Conservation (phyloP, 2,329 filamentous ascomycete species). For the Aspergillus glaucus region DNA sequence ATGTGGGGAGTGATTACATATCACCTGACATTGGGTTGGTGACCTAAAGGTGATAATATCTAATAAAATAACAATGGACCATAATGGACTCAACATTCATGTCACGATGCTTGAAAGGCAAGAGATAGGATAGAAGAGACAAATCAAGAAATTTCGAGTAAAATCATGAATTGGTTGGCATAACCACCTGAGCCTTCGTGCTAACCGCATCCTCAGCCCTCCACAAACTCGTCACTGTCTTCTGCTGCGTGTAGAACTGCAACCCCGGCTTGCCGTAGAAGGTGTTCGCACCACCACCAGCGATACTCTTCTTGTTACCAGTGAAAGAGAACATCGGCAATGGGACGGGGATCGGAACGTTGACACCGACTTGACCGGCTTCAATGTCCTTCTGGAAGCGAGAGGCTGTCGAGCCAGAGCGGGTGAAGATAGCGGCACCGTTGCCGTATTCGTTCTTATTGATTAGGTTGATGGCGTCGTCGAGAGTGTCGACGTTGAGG, state of each 20-base stretch:
- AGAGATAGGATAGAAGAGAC: no score
- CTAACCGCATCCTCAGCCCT: conserved; percentile 74
- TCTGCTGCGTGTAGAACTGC: conserved; percentile 93
- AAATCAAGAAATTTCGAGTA: no score
- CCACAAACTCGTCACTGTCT: conserved; percentile 96
- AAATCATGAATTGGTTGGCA: conserved; percentile 51
- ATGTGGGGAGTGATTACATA: no score
- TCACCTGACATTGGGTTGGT: no score
- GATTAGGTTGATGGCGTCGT: conserved; percentile 58
- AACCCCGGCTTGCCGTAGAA: conserved; percentile 93
- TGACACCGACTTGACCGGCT: conserved; percentile 61
- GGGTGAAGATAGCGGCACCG: conserved; percentile 60
- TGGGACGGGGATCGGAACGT: conserved; percentile 59
- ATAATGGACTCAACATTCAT: no score
- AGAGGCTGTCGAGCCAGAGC: conserved; percentile 54
- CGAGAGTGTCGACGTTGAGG: conserved; percentile 53
- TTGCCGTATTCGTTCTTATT: conserved; percentile 64
- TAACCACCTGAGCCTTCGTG: conserved; percentile 78
- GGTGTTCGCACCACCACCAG: conserved; percentile 83
- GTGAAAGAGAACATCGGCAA: conserved; percentile 60
- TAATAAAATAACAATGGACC: no score
- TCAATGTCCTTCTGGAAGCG: conserved; percentile 61
- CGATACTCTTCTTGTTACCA: conserved; percentile 79
- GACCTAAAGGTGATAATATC: no score
- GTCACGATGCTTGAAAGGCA: no score